Conservation (phyloP, 2,329 filamentous ascomycete genomes). For the Fusarium sp. region DNA sequence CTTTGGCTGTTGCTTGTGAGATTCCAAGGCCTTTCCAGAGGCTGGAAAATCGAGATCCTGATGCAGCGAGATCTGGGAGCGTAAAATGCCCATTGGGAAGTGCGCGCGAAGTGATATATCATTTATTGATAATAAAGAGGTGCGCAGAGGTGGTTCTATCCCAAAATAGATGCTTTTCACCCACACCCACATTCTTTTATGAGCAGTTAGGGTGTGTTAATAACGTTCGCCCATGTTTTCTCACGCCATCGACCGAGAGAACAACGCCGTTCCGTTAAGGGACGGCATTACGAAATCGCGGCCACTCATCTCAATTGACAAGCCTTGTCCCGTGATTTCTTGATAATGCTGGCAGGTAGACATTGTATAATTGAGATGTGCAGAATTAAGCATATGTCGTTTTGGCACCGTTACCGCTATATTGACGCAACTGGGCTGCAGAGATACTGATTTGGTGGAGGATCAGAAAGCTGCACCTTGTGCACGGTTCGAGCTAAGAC, state of each 20-base stretch:
- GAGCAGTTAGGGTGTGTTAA: background rate
- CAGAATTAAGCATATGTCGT: slow-evolving; percentile 7
- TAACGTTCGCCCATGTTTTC: slow-evolving; percentile 40
- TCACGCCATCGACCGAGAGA: slow-evolving; percentile 44
- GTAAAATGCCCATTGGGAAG: slow-evolving; percentile 38
- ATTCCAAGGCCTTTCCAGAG: slow-evolving; percentile 24
- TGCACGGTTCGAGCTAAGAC: background rate
- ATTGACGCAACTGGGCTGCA: background rate
- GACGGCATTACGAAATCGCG: slow-evolving; percentile 38
- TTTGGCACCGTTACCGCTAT: slow-evolving; percentile 17
- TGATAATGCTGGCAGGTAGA: slow-evolving; percentile 37
- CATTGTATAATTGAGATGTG: slow-evolving; percentile 29
- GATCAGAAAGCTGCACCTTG: background rate
- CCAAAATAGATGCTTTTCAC: slow-evolving; percentile 19
- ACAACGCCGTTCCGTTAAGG: slow-evolving; percentile 44
- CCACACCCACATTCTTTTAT: slow-evolving; percentile 6
- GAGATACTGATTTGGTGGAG: background rate
- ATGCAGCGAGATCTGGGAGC: slow-evolving; percentile 40
- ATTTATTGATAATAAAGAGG: slow-evolving; percentile 34
- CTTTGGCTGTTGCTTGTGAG: slow-evolving; percentile 7
- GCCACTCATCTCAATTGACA: slow-evolving; percentile 22
- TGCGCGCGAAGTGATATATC: slow-evolving; percentile 37
- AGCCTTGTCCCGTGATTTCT: slow-evolving; percentile 37
- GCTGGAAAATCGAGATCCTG: slow-evolving; percentile 43
- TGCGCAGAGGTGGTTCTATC: slow-evolving; percentile 38